A percentile compares a stretch with the other conserved stretches of the same genome.
Evolutionary conservation across 164 flowering plant genomes (phyloP).

Genomic region (Stephania yunnanensis): DNA sequence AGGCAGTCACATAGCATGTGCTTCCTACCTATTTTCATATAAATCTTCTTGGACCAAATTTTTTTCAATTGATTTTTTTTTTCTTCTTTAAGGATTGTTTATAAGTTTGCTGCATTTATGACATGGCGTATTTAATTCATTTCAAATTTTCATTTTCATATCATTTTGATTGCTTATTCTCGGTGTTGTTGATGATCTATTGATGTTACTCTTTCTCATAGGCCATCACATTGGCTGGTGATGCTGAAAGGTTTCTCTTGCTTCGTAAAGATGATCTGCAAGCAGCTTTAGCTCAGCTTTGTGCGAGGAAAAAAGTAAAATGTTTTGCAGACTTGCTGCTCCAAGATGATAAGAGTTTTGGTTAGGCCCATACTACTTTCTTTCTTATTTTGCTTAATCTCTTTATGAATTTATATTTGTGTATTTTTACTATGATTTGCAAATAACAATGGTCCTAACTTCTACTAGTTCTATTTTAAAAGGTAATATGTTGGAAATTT

Average conservation of each 20-base stretch:
- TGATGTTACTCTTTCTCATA: slow-evolving; percentile 21
- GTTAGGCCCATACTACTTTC: slow-evolving; percentile 29
- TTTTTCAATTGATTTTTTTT: too few species aligned
- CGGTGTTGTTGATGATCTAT: neutral
- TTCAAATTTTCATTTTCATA: too few species aligned
- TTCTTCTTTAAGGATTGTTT: too few species aligned
- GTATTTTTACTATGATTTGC: too few species aligned
- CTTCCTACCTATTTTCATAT: too few species aligned
- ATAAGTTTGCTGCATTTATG: too few species aligned
- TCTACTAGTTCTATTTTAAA: too few species aligned
- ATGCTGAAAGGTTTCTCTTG: slow-evolving; percentile 66
- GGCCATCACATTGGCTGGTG: slow-evolving; percentile 54
- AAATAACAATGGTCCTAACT: too few species aligned
- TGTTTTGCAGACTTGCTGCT: slow-evolving; percentile 43
- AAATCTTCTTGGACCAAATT: too few species aligned
- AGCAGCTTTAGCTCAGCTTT: slow-evolving; percentile 50
- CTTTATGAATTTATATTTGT: neutral
- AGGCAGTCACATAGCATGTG: too few species aligned
- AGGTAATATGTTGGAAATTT: too few species aligned
- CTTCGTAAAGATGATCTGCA: slow-evolving; percentile 42
- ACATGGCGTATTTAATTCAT: too few species aligned
- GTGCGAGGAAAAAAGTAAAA: slow-evolving; percentile 53
- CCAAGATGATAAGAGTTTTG: slow-evolving; percentile 32
- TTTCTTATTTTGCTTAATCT: neutral
- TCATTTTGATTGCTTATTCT: neutral